phyloP scores from a whole-genome alignment of 2,329 filamentous ascomycete species.

The Calonectria leucothoes region DNA sequence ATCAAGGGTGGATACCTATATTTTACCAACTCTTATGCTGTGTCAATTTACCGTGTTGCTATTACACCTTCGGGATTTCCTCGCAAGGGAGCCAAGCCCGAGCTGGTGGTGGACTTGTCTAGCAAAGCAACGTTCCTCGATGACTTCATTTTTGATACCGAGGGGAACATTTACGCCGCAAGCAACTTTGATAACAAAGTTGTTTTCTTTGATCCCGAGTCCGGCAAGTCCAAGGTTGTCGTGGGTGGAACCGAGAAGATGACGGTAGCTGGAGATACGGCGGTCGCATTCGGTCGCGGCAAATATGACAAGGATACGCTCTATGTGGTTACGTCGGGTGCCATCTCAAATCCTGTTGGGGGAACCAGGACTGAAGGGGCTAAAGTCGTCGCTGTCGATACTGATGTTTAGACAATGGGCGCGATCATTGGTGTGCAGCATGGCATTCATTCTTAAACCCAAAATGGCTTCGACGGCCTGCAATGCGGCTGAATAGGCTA shows the following conservation, averaged over 20 bases:
- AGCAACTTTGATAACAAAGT: conserved; percentile 38
- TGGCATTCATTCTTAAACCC: background rate
- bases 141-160: conserved; percentile 34
- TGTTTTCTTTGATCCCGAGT: conserved; percentile 25
- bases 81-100: conserved; percentile 25
- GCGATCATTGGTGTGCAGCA: background rate
- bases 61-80: conserved; percentile 28
- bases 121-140: conserved; percentile 26
- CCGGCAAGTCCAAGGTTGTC: conserved; percentile 26
- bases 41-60: conserved; percentile 27
- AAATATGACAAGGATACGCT: conserved; percentile 20
- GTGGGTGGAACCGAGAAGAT: conserved; percentile 23
- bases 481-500: too few relatives aligned
- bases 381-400: conserved; percentile 33
- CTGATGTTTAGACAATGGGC: background rate
- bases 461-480: background rate
- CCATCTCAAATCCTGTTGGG: conserved; percentile 27
- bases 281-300: conserved; percentile 30
- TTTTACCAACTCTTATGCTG: conserved; percentile 28
- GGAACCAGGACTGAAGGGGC: conserved; percentile 31
- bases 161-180: conserved; percentile 33
- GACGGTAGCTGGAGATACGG: conserved; percentile 37
- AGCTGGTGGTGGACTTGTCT: conserved; percentile 34
- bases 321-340: conserved; percentile 32
- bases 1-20: conserved; percentile 27